Conservation (phyloP, 495 filamentous ascomycete species). For the Annulohypoxylon nitens region DNA sequence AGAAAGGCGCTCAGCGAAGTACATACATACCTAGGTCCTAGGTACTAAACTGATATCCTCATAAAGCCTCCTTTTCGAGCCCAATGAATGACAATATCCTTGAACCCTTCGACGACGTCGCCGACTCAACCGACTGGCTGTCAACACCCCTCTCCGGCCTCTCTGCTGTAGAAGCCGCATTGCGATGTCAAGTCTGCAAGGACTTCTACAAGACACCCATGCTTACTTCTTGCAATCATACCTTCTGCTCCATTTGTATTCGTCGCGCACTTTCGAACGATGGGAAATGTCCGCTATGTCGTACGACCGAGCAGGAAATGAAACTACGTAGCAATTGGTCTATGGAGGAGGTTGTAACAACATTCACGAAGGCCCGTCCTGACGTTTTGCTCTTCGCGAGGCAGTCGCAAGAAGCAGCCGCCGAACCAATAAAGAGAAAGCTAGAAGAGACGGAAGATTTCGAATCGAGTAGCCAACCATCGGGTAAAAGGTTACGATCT, state of each 20-base stretch:
- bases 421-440: constrained; percentile 63
- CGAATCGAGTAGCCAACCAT: constrained; percentile 38
- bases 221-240: constrained; percentile 94
- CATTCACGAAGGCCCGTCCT: constrained; percentile 75
- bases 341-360: constrained; percentile 85
- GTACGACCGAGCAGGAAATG: constrained; percentile 79
- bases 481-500: constrained; percentile 62
- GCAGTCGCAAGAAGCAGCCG: constrained; percentile 47
- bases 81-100: constrained; percentile 37
- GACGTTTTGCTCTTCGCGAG: constrained; percentile 72
- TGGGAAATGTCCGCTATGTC: constrained; percentile 88
- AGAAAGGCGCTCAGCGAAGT: neutral
- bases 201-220: constrained; percentile 95
- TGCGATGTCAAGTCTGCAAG: constrained; percentile 97
- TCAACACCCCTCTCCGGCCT: constrained; percentile 80
- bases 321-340: constrained; percentile 87
- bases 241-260: constrained; percentile 97
- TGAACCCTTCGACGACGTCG: constrained; percentile 67
- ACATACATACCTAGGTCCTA: neutral
- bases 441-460: constrained; percentile 53
- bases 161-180: constrained; percentile 80
- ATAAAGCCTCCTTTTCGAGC: neutral
- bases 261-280: constrained; percentile 83
- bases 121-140: constrained; percentile 95
- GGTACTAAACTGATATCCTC: too few species aligned